Evolutionary conservation across 1,284 basidiomycete genomes (phyloP), one percentile per base, ranked within the genome.

Genomic region (Naganishia albida): DNA sequence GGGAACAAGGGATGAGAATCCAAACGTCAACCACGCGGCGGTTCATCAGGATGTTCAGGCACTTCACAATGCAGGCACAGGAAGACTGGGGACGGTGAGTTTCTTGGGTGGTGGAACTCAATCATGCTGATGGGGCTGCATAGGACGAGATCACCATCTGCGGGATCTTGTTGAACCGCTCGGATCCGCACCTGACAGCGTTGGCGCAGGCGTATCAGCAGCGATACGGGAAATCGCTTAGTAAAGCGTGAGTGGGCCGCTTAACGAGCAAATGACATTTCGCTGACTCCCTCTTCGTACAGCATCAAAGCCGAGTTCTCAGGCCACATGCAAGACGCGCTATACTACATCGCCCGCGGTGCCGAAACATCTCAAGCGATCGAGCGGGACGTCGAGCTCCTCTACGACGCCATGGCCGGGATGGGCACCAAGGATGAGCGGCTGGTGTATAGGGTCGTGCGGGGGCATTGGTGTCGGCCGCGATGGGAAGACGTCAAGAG

Each of bases 371-470:
- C 78, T 44, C 71, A 73, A 55, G 78, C 78, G 48, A 73, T 79
- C 15, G 66, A 73, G 20, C 71, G 78, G 28, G 78, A 80, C 69
- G 74, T 72, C 0, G 71, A 75, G 57, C 59, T 75, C 38, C 67
- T 80, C 46, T 72, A 79, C 62, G 72, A 66, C 3, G 74, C 76
- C 25, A 80, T 79, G 78, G 55, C 69, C 0, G 78, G 78, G n/a
- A 70, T 74, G 71, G 78, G 77, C 34, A 80, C 78, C 8, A 79
- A 80, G 70, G 78, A 80, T 63, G 79, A 80, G 69, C 63, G 78
- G 38, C 65, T 80, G 65, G 72, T 74, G 62, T 80, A 77, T 67
- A 73, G 79, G 44, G 68, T 80, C 53, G 72, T 77, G 42, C 66
- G 79, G 54, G 64, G 62, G 23, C 78, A 79, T 68, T 80, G 79